Evolutionary conservation across 306 rosid genomes (phyloP).

Genomic region (Malus fusca): DNA sequence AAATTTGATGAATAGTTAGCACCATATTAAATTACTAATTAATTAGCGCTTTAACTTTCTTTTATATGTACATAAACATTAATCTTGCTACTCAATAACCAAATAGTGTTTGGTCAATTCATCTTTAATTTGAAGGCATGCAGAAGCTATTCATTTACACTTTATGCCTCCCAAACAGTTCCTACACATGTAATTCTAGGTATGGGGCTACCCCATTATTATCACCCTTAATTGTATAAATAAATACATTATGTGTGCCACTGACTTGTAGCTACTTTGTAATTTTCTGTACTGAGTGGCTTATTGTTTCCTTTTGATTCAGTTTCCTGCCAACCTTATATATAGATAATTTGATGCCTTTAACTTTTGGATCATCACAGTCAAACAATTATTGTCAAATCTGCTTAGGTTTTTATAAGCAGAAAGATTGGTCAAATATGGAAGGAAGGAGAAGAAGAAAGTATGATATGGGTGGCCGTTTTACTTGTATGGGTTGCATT

Average conservation of each 20-base stretch:
- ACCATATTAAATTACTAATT: no score
- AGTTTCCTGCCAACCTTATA: background rate
- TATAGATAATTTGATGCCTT: background rate
- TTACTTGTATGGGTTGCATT: background rate
- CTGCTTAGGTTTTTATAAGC: background rate
- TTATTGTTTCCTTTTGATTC: background rate
- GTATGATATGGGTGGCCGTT: background rate
- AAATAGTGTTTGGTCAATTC: constrained; percentile 14
- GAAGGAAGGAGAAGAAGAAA: background rate
- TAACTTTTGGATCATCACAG: constrained; percentile 16
- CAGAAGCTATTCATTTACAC: background rate
- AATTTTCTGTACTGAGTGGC: background rate
- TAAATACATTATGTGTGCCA: background rate
- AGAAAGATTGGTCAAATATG: constrained; percentile 18
- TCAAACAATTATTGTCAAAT: constrained; percentile 27
- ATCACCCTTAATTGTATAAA: background rate
- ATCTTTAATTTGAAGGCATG: constrained; percentile 5
- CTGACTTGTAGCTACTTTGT: background rate
- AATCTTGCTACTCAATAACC: background rate
- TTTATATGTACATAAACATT: background rate
- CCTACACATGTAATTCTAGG: background rate
- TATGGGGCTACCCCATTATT: background rate
- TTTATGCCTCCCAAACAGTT: constrained; percentile 4
- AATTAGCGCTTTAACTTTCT: background rate
- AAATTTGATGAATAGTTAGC: background rate